phyloP scores from a whole-genome alignment of 1,139 yeast genomes.

The Lodderomyces elongisporus region DNA sequence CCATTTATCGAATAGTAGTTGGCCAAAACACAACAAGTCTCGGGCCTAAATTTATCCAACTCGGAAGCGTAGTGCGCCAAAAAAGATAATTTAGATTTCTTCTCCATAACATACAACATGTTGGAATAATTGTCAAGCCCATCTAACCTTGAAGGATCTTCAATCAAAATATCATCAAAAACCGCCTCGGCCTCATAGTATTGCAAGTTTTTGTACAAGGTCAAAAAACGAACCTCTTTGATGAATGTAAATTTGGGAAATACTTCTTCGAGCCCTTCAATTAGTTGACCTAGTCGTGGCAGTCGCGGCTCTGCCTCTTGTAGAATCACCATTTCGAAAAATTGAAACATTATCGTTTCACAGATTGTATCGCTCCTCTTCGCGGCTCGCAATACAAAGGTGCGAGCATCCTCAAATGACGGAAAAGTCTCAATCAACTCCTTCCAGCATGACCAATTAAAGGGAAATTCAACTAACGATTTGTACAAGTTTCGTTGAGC shows the following conservation, averaged over 20 bases:
- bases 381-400: slow-evolving; percentile 38
- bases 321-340: slow-evolving; percentile 64
- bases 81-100: slow-evolving; percentile 74
- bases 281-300: slow-evolving; percentile 42
- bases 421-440: slow-evolving; percentile 67
- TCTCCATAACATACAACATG: slow-evolving; percentile 91
- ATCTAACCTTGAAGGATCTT: slow-evolving; percentile 86
- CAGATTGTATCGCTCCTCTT: slow-evolving; percentile 12
- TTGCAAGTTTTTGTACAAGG: slow-evolving; percentile 76
- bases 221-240: slow-evolving; percentile 73
- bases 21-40: slow-evolving; percentile 91
- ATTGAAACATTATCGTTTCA: slow-evolving; percentile 50
- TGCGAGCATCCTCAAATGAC: slow-evolving; percentile 58
- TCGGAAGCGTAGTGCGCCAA: slow-evolving; percentile 81
- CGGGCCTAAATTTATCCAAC: slow-evolving; percentile 86
- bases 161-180: slow-evolving; percentile 67
- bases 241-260: slow-evolving; percentile 75
- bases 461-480: slow-evolving; percentile 65
- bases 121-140: slow-evolving; percentile 91
- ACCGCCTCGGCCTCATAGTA: slow-evolving; percentile 73
- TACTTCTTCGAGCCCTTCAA: slow-evolving; percentile 42
- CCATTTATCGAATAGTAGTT: slow-evolving; percentile 88
- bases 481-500: slow-evolving; percentile 59
- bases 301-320: slow-evolving; percentile 80
- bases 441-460: slow-evolving; percentile 93